These are phyloP conservation scores for Pyrenophora tritici-repentis DNA, from an alignment of 2,329 filamentous ascomycete species.

Conservation along the genomic window DNA sequence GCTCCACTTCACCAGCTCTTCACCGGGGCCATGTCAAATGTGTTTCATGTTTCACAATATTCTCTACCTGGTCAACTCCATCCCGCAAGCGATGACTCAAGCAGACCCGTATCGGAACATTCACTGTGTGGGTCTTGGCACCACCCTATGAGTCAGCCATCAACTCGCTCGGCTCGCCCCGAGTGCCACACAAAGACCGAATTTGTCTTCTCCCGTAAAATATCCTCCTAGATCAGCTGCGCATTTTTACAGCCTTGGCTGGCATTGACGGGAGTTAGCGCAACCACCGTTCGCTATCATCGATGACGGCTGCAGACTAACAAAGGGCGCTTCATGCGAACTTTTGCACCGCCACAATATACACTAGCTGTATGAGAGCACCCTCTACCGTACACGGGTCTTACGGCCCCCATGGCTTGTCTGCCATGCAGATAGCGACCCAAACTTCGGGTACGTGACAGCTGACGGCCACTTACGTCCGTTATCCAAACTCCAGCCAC, in stretches of 20 bases:
- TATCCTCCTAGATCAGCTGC: constrained; percentile 9
- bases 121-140: constrained; percentile 9
- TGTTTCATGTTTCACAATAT: background rate
- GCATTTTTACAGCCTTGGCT: background rate
- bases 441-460: constrained; percentile 18
- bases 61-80: constrained; percentile 2
- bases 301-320: constrained; percentile 25
- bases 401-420: background rate
- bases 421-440: background rate
- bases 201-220: background rate
- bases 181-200: constrained; percentile 9
- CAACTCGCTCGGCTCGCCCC: constrained; percentile 26
- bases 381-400: background rate
- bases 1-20: too few species aligned
- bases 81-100: constrained; percentile 23
- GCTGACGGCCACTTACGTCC: constrained; percentile 4
- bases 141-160: constrained; percentile 27
- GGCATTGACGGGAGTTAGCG: constrained; percentile 21
- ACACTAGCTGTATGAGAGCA: constrained; percentile 15
- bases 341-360: constrained; percentile 16
- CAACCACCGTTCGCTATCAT: constrained; percentile 37
- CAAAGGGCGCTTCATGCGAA: constrained; percentile 13
- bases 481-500: constrained; percentile 12
- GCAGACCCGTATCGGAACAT: constrained; percentile 2
- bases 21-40: too few species aligned